These are phyloP conservation scores for Daldinia grandis DNA, from an alignment of 495 filamentous ascomycete species.

Conservation along the genomic window DNA sequence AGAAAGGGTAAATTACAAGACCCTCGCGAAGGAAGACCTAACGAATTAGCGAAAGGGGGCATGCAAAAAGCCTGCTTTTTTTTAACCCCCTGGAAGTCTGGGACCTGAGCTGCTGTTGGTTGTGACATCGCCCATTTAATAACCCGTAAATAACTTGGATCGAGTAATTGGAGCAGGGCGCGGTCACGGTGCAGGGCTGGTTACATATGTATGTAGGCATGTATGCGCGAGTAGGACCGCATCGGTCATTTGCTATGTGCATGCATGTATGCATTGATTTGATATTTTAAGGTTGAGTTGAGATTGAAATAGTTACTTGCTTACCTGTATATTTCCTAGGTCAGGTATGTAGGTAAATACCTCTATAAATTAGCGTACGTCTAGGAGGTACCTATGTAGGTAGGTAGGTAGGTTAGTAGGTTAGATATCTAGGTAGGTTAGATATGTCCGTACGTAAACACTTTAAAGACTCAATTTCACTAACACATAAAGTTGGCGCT, in stretches of 20 bases:
- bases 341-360: too few relatives aligned
- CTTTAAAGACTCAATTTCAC: neutral
- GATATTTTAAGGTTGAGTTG: neutral
- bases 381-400: too few relatives aligned
- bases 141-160: neutral
- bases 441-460: neutral
- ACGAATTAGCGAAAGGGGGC: slow-evolving; percentile 18
- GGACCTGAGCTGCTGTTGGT: neutral
- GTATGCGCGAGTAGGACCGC: neutral
- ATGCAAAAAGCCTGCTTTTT: slow-evolving; percentile 5
- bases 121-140: slow-evolving; percentile 2
- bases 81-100: neutral
- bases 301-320: neutral
- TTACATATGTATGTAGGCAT: too few relatives aligned
- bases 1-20: slow-evolving; percentile 37
- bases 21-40: slow-evolving; percentile 15
- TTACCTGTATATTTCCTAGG: too few relatives aligned
- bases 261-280: neutral
- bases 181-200: neutral
- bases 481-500: neutral
- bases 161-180: neutral
- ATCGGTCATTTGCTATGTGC: neutral
- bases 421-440: too few relatives aligned
- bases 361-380: too few relatives aligned
- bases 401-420: too few relatives aligned